Base-by-base conservation (phyloP, 116 monocot genomes). In the Thalassia testudinum region DNA sequence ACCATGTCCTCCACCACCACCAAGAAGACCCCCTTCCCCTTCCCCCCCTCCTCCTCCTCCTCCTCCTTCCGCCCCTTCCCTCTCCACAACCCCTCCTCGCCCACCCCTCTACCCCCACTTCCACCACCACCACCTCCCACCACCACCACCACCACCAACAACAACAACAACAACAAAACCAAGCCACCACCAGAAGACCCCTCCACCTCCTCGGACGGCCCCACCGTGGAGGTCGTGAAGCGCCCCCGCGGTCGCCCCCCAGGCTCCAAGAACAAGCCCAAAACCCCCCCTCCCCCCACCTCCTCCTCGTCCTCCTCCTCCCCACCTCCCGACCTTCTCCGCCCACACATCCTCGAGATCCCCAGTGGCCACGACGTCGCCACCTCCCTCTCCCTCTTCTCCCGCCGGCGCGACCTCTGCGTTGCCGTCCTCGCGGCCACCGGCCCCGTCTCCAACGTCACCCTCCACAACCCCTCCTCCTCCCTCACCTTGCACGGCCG, bases 281-380 rank as follows among this genome's bases (percentile, higher is more conserved):
- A n/a, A n/a, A n/a, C n/a, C n/a, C n/a, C n/a, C n/a, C n/a, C n/a
- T n/a, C n/a, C n/a, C n/a, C n/a, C n/a, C n/a, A n/a, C n/a, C n/a
- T n/a, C n/a, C n/a, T n/a, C n/a, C n/a, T n/a, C n/a, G n/a, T n/a
- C n/a, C n/a, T n/a, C n/a, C n/a, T 40, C 40, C 40, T 40, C 11
- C 40, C 40, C 7, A 40, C 11, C 11, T 40, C 14, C 40, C 40
- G 14, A 40, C 40, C 40, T 40, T 40, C 7, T 14, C 40, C 57
- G 50, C 17, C 62, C 74, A 5, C 66, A 70, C 43, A 61, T 79
- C 12, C 62, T 79, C 21, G 70, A 79, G 62, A 58, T 79, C 50
- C 54, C 70, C 37, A 43, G 54, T 10, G 74, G 74, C 28, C 59
- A 55, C 14, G 79, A 79, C 53, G 43, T 79, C 21, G 12, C 19